These are phyloP conservation scores for Orbilia quercus DNA, from an alignment of 2,329 filamentous ascomycete species.

Conservation along the genomic window DNA sequence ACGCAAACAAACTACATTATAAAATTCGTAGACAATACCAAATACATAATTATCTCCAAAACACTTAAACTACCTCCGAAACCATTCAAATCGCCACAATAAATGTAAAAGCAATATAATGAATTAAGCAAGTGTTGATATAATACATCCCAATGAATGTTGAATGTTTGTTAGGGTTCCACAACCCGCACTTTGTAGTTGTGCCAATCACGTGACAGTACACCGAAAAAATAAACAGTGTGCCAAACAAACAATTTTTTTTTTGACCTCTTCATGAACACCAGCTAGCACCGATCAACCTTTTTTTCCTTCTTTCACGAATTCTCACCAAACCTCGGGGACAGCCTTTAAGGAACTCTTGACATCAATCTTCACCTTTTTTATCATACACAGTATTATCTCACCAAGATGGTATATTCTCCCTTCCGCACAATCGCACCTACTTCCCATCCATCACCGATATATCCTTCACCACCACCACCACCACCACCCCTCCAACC, in stretches of 20 bases:
- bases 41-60: too few species aligned
- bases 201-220: slow-evolving; percentile 28
- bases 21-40: too few species aligned
- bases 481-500: neutral
- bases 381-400: slow-evolving; percentile 12
- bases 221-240: neutral
- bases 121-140: neutral
- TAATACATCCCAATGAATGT: neutral
- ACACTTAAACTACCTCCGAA: too few species aligned
- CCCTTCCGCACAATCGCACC: neutral
- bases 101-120: neutral
- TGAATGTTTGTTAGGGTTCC: slow-evolving; percentile 41
- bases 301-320: neutral
- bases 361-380: slow-evolving; percentile 39
- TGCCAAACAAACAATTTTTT: too few species aligned
- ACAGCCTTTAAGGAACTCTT: slow-evolving; percentile 57
- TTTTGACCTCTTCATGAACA: slow-evolving; percentile 35
- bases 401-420: slow-evolving; percentile 45
- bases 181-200: slow-evolving; percentile 22
- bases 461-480: slow-evolving; percentile 1
- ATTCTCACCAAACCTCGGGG: slow-evolving; percentile 22
- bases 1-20: too few species aligned
- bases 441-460: neutral
- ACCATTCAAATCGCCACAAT: too few species aligned
- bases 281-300: slow-evolving; percentile 21